Conservation (phyloP, 371 early-diverging fungal species). For the Thermomucor indicae-seudaticae region DNA sequence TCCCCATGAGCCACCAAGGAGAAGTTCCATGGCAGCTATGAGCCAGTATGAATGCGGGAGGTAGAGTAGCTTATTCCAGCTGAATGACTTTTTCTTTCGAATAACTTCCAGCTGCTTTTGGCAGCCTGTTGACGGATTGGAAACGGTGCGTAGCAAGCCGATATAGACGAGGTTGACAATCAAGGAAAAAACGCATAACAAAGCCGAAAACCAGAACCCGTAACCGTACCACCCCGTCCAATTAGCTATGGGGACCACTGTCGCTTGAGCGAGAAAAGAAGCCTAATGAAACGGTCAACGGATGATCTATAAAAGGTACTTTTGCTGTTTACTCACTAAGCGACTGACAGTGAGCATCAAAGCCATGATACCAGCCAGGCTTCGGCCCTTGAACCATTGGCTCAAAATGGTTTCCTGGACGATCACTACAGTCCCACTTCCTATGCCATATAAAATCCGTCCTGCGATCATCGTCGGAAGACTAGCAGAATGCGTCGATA, state of each 20-base stretch:
- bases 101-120: constrained; percentile 38
- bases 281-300: constrained; percentile 27
- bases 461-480: constrained; percentile 61
- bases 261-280: constrained; percentile 65
- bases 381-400: constrained; percentile 70
- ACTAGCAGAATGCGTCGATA: constrained; percentile 50
- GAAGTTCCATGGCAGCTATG: constrained; percentile 55
- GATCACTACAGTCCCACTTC: constrained; percentile 66
- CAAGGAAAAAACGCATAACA: constrained; percentile 59
- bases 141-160: constrained; percentile 30
- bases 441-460: constrained; percentile 69
- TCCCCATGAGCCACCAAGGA: constrained; percentile 70
- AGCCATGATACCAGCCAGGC: constrained; percentile 59
- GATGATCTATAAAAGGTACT: too few relatives aligned
- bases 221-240: constrained; percentile 67
- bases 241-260: constrained; percentile 59
- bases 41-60: constrained; percentile 68
- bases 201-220: constrained; percentile 64
- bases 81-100: constrained; percentile 57
- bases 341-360: constrained; percentile 66
- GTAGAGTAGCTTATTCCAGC: constrained; percentile 48
- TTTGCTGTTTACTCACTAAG: constrained; percentile 34
- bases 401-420: constrained; percentile 70
- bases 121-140: constrained; percentile 7
- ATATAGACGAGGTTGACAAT: constrained; percentile 61